A percentile compares a stretch with the other conserved stretches of the same genome.
Conservation (phyloP, 768 basidiomycete species). For the Amanita exitialis region DNA sequence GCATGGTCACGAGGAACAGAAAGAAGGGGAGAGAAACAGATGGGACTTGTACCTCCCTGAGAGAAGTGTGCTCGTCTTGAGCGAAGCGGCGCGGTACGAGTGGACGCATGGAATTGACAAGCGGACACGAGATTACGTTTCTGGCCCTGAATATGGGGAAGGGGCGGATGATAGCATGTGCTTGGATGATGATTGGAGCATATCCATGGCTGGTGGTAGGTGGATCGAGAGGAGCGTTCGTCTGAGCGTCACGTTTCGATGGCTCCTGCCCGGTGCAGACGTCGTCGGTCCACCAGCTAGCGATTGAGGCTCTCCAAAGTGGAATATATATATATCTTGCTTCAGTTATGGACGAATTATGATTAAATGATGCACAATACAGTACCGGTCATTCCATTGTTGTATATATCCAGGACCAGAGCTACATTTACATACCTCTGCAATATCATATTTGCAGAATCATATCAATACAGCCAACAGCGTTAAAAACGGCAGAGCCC, state of each 20-base stretch:
- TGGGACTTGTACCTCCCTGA: constrained; percentile 65
- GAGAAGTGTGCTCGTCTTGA: constrained; percentile 67
- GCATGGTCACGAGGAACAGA: not conserved
- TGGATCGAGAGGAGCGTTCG: constrained; percentile 46
- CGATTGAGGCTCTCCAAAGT: no score
- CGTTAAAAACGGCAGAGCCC: no score
- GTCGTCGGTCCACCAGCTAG: constrained; percentile 38
- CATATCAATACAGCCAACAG: no score
- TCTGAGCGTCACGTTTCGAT: constrained; percentile 81
- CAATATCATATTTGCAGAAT: no score
- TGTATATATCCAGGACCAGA: no score
- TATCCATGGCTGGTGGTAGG: constrained; percentile 12
- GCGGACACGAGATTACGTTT: constrained; percentile 49
- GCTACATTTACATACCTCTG: no score
- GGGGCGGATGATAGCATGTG: not conserved
- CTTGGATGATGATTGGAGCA: not conserved
- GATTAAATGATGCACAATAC: no score
- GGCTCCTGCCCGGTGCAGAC: constrained; percentile 80
- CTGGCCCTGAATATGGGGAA: constrained; percentile 14
- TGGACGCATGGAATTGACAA: constrained; percentile 87
- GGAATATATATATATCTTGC: no score
- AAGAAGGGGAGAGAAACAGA: constrained; percentile 13
- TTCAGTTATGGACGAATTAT: no score
- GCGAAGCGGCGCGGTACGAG: constrained; percentile 69
- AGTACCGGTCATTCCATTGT: no score